phyloP scores from a whole-genome alignment of 176 grass and related monocot genomes.

The Carex scoparia region DNA sequence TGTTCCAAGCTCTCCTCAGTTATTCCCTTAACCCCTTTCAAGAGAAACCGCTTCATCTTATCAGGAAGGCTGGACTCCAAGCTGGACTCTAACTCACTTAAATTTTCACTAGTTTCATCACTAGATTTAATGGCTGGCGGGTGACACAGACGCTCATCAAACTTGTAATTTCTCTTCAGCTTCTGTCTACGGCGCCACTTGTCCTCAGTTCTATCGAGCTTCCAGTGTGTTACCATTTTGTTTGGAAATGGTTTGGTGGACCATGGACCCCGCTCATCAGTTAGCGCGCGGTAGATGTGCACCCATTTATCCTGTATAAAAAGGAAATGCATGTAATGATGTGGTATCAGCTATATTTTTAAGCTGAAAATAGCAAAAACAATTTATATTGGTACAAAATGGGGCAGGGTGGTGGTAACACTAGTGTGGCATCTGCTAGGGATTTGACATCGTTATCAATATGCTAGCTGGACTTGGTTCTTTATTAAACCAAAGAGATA shows the following conservation, averaged over 20 bases:
- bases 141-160: conserved; percentile 74
- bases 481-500: not conserved
- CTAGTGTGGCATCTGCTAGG: conserved; percentile 27
- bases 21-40: conserved; percentile 79
- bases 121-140: conserved; percentile 49
- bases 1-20: conserved; percentile 64
- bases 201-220: conserved; percentile 94
- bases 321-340: conserved; percentile 11
- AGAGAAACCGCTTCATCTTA: conserved; percentile 81
- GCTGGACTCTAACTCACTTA: conserved; percentile 32
- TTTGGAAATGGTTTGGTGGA: conserved; percentile 92
- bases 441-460: not conserved
- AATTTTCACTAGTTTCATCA: conserved; percentile 28
- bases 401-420: not conserved
- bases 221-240: conserved; percentile 61
- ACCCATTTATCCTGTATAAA: conserved; percentile 86
- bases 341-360: not conserved
- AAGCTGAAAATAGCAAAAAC: conserved; percentile 2
- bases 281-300: conserved; percentile 77
- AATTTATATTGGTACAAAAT: not conserved
- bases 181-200: conserved; percentile 82
- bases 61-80: conserved; percentile 52
- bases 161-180: conserved; percentile 95
- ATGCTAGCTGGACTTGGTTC: not conserved
- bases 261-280: conserved; percentile 92